These are phyloP conservation scores for Terfezia boudieri DNA, from an alignment of 495 filamentous ascomycete species.

Conservation along the genomic window DNA sequence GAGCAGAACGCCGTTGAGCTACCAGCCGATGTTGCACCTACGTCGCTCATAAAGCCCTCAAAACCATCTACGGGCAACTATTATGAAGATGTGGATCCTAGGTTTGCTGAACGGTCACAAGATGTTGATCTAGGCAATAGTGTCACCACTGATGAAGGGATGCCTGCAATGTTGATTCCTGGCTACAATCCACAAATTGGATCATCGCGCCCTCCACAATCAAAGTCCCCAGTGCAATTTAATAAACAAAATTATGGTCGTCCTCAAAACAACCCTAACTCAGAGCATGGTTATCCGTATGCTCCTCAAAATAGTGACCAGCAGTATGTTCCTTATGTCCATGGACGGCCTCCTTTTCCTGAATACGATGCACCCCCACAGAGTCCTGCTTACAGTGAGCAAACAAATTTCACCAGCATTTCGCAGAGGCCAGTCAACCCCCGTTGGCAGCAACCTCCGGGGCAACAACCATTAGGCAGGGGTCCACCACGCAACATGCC, in stretches of 20 bases:
- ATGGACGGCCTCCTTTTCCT: neutral
- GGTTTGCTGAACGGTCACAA: conserved; percentile 29
- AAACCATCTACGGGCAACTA: conserved; percentile 25
- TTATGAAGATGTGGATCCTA: conserved; percentile 84
- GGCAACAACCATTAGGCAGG: neutral
- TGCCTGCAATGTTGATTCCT: neutral
- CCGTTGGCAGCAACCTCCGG: conserved; percentile 35
- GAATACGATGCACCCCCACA: neutral
- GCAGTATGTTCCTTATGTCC: neutral
- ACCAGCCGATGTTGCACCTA: neutral
- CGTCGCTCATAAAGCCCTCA: neutral
- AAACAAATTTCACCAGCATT: conserved; percentile 63
- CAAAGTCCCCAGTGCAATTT: too few relatives aligned
- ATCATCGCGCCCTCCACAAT: neutral
- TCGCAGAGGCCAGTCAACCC: conserved; percentile 74
- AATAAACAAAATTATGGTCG: neutral
- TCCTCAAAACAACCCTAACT: neutral
- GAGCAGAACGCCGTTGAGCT: neutral
- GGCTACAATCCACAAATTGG: neutral
- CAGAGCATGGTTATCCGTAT: neutral
- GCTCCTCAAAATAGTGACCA: neutral
- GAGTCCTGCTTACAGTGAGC: conserved; percentile 32
- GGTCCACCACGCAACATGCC: conserved; percentile 23
- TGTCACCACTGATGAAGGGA: neutral
- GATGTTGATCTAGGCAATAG: neutral